These are phyloP conservation scores for Omphalotus guepiniiformis DNA, from an alignment of 768 basidiomycete species.

Conservation along the genomic window DNA sequence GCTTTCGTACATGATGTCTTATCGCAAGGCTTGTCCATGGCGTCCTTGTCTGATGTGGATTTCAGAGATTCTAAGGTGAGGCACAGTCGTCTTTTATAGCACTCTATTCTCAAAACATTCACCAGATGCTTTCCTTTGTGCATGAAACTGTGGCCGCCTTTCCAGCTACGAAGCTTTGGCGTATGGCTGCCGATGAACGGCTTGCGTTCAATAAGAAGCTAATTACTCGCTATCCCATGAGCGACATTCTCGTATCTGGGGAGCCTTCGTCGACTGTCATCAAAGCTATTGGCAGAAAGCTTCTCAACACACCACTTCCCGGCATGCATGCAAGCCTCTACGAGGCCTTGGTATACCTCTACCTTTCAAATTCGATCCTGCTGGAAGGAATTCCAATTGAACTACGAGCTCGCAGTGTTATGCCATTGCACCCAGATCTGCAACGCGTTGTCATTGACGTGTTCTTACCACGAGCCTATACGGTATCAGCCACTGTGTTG, in stretches of 20 bases:
- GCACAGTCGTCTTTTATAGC: background rate
- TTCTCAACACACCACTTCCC: constrained; percentile 35
- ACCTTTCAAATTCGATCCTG: constrained; percentile 17
- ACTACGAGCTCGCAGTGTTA: constrained; percentile 34
- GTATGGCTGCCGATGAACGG: constrained; percentile 1
- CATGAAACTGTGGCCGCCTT: constrained; percentile 27
- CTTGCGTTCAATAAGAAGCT: constrained; percentile 13
- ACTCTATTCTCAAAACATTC: background rate
- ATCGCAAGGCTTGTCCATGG: constrained; percentile 44
- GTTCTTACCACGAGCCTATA: constrained; percentile 40
- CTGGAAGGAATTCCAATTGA: constrained; percentile 32
- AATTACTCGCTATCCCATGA: background rate
- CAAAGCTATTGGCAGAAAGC: constrained; percentile 7
- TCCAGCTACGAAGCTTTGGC: constrained; percentile 9
- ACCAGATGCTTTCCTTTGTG: constrained; percentile 58
- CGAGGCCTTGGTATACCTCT: background rate
- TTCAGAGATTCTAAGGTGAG: constrained; percentile 62
- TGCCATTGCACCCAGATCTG: constrained; percentile 25
- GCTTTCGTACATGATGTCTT: constrained; percentile 47
- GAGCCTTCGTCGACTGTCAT: background rate
- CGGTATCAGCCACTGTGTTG: constrained; percentile 23
- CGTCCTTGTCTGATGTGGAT: constrained; percentile 48
- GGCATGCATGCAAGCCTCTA: constrained; percentile 28
- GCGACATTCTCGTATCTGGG: background rate
- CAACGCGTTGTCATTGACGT: constrained; percentile 23